Base-by-base conservation (phyloP, 2,329 filamentous ascomycete genomes). In the Phaeosphaeriaceae sp. region DNA sequence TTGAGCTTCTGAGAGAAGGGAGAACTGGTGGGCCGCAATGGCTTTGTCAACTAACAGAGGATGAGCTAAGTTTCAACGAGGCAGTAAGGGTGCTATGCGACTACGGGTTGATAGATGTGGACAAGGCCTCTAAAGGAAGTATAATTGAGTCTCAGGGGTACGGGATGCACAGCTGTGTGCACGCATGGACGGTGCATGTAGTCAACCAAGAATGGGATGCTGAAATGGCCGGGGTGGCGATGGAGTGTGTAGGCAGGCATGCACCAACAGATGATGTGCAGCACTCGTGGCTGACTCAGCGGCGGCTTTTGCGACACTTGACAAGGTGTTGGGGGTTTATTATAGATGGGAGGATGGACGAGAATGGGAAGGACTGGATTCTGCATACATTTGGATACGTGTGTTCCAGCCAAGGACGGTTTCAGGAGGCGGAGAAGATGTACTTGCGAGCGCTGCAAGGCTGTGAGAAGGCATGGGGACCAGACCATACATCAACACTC, bases 141-240 rank as follows among this genome's bases (percentile, higher is more conserved):
- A 2, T 15, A 12, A 11, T 36, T 13, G 58, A 54, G 17, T 64
- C 58, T 1, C 30, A n/a, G 43, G 66, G 64, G 38, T 73, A 73
- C 44, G 59, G 67, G 18, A 56, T 74, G 39, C 70, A 75, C 55
- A 52, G 58, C 23, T 74, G 68, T 46, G 65, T 75, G 23, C 68
- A 74, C 55, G 50, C 59, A 7, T 74, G 66, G 70, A 66, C 57
- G 45, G 52, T 53, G 5, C 45, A 64, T 45, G 57, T 67, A 1
- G 48, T 72, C 6, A 71, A 71, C 43, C 8, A 34, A 23, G 44
- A 53, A 32, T 58, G 57, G 57, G 48, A 62, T 26, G 9, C 33
- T 20, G 41, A 34, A 2, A 23, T 63, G 21, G 57, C 49, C 21
- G 8, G 26, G 23, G 13, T 63, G n/a, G 59, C 59, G 18, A 35